Evolutionary conservation across 1,284 basidiomycete species (phyloP), one percentile per base, ranked within the genome.

Genomic region (Apiotrichum porosum): DNA sequence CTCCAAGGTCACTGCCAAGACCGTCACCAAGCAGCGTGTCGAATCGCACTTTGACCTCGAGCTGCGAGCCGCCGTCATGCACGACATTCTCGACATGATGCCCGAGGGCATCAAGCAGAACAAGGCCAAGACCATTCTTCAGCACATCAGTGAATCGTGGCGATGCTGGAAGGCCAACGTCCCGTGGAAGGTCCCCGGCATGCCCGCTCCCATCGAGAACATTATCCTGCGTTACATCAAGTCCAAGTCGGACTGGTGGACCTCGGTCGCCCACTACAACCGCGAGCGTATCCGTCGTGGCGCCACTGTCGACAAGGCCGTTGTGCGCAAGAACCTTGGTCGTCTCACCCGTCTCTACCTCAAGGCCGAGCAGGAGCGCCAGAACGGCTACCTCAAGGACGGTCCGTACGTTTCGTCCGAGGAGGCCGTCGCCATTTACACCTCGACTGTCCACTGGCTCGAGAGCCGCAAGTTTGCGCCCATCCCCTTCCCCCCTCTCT

Each of bases 151-250:
- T 2, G 95, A 98, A 17, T 40, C 49, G 0, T 55, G 53, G 53
- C 23, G 53, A 6, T 48, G 49, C 36, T 97, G 93, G 92, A 98
- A 98, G 76, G 95, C 95, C 10, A 98, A 98, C 72, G 95, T 84
- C 78, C 73, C 74, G 6, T 75, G 73, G 73, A 74, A 74, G 79
- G 78, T 58, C 9, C 58, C 57, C 17, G 60, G 53, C 22, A 72
- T 71, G 69, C 69, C 95, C 0, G 94, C 93, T 0, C 89, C 95
- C 8, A 95, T 99, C 59, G 95, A 98, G 76, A 98, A 97, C 73
- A 95, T 99, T 72, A 97, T 99, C 60, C 75, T 99, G 37, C 86
- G 95, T 44, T 99, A 98, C 75, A 94, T 98, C 81, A 99, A 99
- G 81, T 88, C 85, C 74, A 99, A 99, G 79, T 88, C 91, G 10